Evolutionary conservation across 257 asterid genomes (phyloP), one percentile per base, ranked within the genome.

Genomic region (Lycium barbarum): DNA sequence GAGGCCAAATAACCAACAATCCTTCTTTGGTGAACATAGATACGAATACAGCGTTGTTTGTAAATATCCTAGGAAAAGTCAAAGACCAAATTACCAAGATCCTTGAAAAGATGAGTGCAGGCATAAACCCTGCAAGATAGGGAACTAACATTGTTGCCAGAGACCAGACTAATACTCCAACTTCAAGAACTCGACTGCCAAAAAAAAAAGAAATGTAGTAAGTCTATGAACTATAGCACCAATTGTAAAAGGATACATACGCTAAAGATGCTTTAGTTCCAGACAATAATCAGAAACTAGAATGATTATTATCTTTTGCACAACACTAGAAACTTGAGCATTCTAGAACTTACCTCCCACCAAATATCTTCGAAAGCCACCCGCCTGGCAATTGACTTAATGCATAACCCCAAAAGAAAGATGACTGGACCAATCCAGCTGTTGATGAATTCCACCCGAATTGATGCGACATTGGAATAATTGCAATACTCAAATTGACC

Each of bases 401-500:
- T 26, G 99, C 98, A 91, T 96, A 96, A 68, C 98, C 99, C 99
- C 99, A 96, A 91, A 96, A 96, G 95, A 96, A 96, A 53, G 99
- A 96, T 22, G 99, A 95, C 85, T 96, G 99, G 82, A 96, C 98
- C 93, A 96, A 84, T 89, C 99, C 99, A 84, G 99, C 98, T 87
- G 86, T 83, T 18, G 99, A 92, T 84, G 99, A 92, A 90, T 84
- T 96, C 99, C 99, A 96, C 20, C 99, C 99, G 86, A 89, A 96
- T 84, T 96, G 93, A 88, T 96, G 98, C 6, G 99, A 96, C 99
- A 96, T 96, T 57, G 99, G 99, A 84, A 96, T 96, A 81, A 96
- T 95, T 10, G 99, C 98, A 87, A 96, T 58, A 84, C 99, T 96
- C 95, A 96, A 89, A 86, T 96, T 96, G 90, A 95, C 99, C 99